Conservation (phyloP, 768 basidiomycete species). For the Calocybe gangraenosa region DNA sequence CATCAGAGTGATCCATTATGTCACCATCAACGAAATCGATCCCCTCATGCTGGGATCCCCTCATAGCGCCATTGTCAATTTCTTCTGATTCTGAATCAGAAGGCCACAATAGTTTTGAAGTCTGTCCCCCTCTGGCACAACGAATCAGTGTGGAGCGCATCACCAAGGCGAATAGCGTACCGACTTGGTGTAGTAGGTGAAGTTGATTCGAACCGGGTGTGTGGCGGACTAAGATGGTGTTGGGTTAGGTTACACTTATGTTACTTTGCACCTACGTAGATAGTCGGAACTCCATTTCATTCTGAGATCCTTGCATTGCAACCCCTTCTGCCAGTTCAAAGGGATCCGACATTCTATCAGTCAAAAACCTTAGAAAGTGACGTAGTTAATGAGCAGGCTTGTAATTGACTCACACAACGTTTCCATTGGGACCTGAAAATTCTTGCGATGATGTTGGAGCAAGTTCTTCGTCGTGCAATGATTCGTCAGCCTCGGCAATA, state of each 20-base stretch:
- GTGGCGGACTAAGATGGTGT: conserved; percentile 8
- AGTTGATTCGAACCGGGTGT: background rate
- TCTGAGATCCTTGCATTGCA: background rate
- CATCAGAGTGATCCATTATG: too few relatives aligned
- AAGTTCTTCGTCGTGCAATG: conserved; percentile 17
- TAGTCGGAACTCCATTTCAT: conserved; percentile 2
- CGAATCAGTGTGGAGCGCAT: background rate
- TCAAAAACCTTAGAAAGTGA: background rate
- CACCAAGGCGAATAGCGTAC: background rate
- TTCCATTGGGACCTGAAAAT: background rate
- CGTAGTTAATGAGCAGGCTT: background rate
- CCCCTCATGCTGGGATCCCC: background rate
- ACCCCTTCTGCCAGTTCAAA: conserved; percentile 4
- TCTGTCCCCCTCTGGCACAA: background rate
- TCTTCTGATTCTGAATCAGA: background rate
- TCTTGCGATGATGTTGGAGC: too few relatives aligned
- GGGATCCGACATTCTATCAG: conserved; percentile 8
- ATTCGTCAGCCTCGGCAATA: conserved; percentile 27
- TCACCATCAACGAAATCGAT: background rate
- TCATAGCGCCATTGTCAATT: too few relatives aligned
- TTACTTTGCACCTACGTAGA: conserved; percentile 1
- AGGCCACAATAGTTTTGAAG: conserved; percentile 1
- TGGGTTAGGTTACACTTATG: background rate
- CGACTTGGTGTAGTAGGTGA: conserved; percentile 11
- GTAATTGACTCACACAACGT: background rate